Base-by-base conservation (phyloP, 352 stramenopile genomes). In the Globisporangium recalcitrans region DNA sequence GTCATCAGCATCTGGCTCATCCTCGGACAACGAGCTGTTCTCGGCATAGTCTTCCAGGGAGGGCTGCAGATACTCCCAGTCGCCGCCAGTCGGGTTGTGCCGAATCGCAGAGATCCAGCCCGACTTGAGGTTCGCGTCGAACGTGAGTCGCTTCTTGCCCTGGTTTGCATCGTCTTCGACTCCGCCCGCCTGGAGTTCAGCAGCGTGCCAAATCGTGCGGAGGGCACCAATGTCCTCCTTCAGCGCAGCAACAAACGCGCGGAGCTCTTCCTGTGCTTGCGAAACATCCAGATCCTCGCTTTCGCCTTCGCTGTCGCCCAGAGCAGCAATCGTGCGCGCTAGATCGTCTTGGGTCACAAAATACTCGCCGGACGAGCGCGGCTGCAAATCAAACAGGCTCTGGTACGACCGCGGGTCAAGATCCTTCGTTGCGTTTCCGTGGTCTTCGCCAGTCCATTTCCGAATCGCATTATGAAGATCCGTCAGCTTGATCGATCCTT, bases 31-130 rank as follows among this genome's bases (percentile, higher is more conserved):
- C 11, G 21, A 51, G 19, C n/a, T 40, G 32, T 11, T 11, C 16
- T 46, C 34, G 5, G 5, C 21, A 31, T 47, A 32, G 16, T 56
- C 49, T 56, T 75, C 59, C 26, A 80, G 65, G 14, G 74, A 69
- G 4, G 71, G 62, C 22, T 79, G 74, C 42, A 82, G 62, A 13
- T 74, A 71, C 52, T 83, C 73, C 78, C 78, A 88, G 55, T 92
- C 76, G 9, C 73, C 70, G 10, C 76, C 79, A 0, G 69, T 88
- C 2, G 83, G 80, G 65, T 88, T 90, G 44, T 90, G 76, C 3
- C 81, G 79, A 53, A 90, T 79, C 46, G 83, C 80, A 2, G 80
- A 86, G 52, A 90, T 83, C 83, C 83, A 92, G 1, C 80, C 79
- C 7, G 79, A 86, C 57, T 84, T 85, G 42, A 90, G 65, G 48